Evolutionary conservation across 768 basidiomycete genomes (phyloP).

Genomic region (Termitomyces sp.): DNA sequence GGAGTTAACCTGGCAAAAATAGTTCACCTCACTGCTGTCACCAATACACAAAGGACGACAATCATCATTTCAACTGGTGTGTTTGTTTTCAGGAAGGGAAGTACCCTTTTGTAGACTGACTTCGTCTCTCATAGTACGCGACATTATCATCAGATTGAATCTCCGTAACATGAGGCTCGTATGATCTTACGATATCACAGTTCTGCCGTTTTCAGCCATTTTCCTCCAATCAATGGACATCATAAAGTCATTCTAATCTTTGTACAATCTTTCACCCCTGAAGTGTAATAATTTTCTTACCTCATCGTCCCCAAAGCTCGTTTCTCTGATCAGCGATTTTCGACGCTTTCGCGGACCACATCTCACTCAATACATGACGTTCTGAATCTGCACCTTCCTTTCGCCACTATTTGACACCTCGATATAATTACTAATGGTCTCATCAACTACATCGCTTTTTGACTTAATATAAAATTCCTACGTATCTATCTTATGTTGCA

Average conservation of each 20-base stretch:
- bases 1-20: neutral
- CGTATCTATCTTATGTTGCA: neutral
- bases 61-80: conserved; percentile 70
- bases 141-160: conserved; percentile 64
- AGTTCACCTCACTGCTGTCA: conserved; percentile 81
- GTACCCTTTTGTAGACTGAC: neutral
- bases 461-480: neutral
- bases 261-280: neutral
- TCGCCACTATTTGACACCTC: neutral
- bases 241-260: neutral
- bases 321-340: neutral
- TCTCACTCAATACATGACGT: neutral
- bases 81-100: conserved; percentile 16
- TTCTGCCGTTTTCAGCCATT: neutral
- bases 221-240: neutral
- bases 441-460: neutral
- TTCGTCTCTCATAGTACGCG: conserved; percentile 42
- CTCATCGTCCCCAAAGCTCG: neutral
- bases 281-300: neutral
- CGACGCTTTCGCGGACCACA: neutral
- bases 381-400: neutral
- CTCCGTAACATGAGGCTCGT: conserved; percentile 54
- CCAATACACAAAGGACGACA: conserved; percentile 69
- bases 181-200: conserved; percentile 16
- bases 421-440: conserved; percentile 9